phyloP scores from a whole-genome alignment of 352 stramenopile species.

The Sclerospora graminicola region DNA sequence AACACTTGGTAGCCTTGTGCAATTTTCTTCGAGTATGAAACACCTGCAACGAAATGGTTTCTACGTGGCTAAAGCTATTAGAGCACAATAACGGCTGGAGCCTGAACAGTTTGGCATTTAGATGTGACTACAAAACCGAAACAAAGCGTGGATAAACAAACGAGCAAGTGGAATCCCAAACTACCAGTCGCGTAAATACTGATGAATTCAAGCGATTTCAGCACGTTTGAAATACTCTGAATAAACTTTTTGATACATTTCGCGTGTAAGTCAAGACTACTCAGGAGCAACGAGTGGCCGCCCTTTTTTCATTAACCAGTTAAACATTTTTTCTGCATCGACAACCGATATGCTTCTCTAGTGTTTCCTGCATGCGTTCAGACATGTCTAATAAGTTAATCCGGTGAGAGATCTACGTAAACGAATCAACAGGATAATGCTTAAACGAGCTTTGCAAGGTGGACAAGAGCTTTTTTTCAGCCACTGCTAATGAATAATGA shows the following conservation, averaged over 20 bases:
- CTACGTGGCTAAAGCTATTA: constrained; percentile 72
- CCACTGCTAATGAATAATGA: constrained; percentile 78
- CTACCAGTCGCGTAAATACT: constrained; percentile 37
- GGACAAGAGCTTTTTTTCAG: constrained; percentile 51
- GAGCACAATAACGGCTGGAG: constrained; percentile 72
- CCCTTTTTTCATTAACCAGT: constrained; percentile 94
- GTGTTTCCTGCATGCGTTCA: constrained; percentile 59
- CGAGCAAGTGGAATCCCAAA: constrained; percentile 53
- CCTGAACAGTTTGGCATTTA: constrained; percentile 54
- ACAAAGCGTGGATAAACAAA: constrained; percentile 63
- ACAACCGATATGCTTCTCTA: constrained; percentile 61
- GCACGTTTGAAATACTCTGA: constrained; percentile 24
- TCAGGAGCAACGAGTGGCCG: constrained; percentile 72
- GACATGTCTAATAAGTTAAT: constrained; percentile 52
- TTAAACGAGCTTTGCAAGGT: constrained; percentile 18
- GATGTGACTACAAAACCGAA: constrained; percentile 41
- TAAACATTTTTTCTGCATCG: constrained; percentile 58
- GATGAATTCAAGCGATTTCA: constrained; percentile 39
- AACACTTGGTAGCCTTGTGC: constrained; percentile 21
- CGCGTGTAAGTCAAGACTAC: constrained; percentile 27
- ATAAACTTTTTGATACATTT: constrained; percentile 10
- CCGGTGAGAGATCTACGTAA: constrained; percentile 25
- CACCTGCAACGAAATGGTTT: constrained; percentile 59
- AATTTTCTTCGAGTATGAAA: constrained; percentile 65
- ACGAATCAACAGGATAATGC: background rate